A percentile compares a stretch with the other conserved stretches of the same genome.
phyloP scores from a whole-genome alignment of 2,329 filamentous ascomycete species.

The Penicillium fuscoglaucum region DNA sequence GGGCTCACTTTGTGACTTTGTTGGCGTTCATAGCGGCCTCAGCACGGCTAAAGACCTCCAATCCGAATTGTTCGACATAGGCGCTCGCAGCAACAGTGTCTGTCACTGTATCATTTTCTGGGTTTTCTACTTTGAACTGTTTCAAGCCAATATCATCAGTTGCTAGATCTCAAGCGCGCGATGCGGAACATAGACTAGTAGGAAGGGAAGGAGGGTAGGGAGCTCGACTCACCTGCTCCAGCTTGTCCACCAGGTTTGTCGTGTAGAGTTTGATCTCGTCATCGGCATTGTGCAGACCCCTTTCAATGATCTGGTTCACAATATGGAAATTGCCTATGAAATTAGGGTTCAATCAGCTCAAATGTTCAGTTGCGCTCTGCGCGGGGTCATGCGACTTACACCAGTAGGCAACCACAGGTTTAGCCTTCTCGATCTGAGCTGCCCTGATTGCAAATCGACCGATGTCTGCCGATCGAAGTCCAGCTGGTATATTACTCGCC shows the following conservation, averaged over 20 bases:
- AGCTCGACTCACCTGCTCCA: conserved; percentile 66
- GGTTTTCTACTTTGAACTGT: conserved; percentile 70
- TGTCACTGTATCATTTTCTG: conserved; percentile 75
- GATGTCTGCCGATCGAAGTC: conserved; percentile 77
- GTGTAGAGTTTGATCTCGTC: conserved; percentile 80
- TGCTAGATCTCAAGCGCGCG: neutral
- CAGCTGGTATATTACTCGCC: conserved; percentile 69
- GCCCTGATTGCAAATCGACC: conserved; percentile 81
- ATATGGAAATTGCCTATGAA: conserved; percentile 80
- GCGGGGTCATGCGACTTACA: conserved; percentile 59
- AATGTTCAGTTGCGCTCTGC: conserved; percentile 6
- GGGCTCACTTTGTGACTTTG: conserved; percentile 76
- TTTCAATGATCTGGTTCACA: conserved; percentile 84
- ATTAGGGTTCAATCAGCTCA: conserved; percentile 18
- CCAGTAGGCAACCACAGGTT: conserved; percentile 92
- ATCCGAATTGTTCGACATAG: conserved; percentile 90
- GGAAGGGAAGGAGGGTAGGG: neutral
- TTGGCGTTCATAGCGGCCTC: conserved; percentile 79
- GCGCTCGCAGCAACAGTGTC: conserved; percentile 86
- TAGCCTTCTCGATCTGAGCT: conserved; percentile 76
- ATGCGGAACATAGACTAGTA: neutral
- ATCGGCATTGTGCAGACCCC: conserved; percentile 74
- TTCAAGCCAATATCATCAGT: conserved; percentile 8
- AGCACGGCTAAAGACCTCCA: conserved; percentile 82
- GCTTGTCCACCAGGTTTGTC: conserved; percentile 80